Percentiles rank a stretch among this genome's conserved stretches.
These are phyloP conservation scores for Lactifluus volemus DNA, from an alignment of 768 basidiomycete species.

Conservation along the genomic window DNA sequence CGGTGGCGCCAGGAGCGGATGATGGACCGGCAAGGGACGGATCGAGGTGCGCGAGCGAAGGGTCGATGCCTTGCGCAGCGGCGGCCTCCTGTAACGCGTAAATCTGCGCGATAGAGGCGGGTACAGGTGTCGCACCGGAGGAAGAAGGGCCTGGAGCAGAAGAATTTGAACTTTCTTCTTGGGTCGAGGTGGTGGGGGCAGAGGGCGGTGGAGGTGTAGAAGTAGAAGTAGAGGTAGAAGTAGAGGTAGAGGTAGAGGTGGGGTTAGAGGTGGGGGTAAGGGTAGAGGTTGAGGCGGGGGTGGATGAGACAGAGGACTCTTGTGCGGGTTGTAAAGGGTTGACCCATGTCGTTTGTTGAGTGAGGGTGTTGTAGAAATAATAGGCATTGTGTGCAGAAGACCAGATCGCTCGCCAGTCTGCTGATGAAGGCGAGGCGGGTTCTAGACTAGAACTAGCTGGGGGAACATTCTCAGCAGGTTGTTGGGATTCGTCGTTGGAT, in stretches of 20 bases:
- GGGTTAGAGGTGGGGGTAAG: no score
- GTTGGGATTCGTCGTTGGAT: neutral
- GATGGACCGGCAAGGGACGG: constrained; percentile 44
- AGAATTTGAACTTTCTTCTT: constrained; percentile 13
- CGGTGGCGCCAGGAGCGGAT: constrained; percentile 28
- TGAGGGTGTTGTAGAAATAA: constrained; percentile 74
- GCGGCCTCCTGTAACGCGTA: constrained; percentile 60
- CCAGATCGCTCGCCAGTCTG: constrained; percentile 73
- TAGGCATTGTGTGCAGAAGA: constrained; percentile 71
- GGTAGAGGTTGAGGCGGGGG: constrained; percentile 14
- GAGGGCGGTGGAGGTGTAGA: neutral
- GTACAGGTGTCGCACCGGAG: constrained; percentile 22
- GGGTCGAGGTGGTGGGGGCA: constrained; percentile 22
- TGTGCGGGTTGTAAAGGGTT: constrained; percentile 50
- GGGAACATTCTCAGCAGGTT: no score
- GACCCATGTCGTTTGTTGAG: constrained; percentile 76
- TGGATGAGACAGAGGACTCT: neutral
- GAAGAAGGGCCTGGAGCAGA: constrained; percentile 23
- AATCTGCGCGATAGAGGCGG: constrained; percentile 28
- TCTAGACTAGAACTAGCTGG: neutral
- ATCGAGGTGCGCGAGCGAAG: constrained; percentile 71
- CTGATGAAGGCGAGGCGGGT: constrained; percentile 14
- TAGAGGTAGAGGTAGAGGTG: no score
- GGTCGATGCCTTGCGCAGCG: constrained; percentile 74
- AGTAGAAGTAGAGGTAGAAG: constrained; percentile 14